These are phyloP conservation scores for Nannizziopsis arthrosporioides DNA, from an alignment of 2,329 filamentous ascomycete species.

Conservation along the genomic window DNA sequence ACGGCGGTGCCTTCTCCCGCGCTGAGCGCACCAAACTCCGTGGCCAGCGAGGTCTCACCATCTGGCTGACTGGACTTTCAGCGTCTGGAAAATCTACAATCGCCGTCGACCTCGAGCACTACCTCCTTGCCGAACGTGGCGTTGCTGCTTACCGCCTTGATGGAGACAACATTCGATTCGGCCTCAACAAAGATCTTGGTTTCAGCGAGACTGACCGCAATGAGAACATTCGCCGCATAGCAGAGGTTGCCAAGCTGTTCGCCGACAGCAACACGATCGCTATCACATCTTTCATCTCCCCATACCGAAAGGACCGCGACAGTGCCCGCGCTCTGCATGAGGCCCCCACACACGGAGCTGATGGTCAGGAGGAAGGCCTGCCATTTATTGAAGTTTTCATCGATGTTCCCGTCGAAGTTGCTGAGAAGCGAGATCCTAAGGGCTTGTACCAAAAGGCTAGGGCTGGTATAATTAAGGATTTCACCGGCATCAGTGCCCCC, in stretches of 20 bases:
- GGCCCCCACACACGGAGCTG: conserved; percentile 43
- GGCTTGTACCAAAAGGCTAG: conserved; percentile 95
- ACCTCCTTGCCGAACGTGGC: conserved; percentile 63
- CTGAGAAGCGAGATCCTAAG: conserved; percentile 93
- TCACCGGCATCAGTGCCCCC: conserved; percentile 87
- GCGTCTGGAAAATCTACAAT: conserved; percentile 96
- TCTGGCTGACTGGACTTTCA: conserved; percentile 96
- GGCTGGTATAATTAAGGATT: conserved; percentile 88
- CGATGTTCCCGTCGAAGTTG: conserved; percentile 80
- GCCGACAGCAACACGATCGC: conserved; percentile 79
- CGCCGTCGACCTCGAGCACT: conserved; percentile 90
- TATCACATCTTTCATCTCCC: conserved; percentile 93
- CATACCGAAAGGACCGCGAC: conserved; percentile 76
- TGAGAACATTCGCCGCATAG: conserved; percentile 95
- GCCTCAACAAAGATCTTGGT: conserved; percentile 92
- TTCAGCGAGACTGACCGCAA: conserved; percentile 88
- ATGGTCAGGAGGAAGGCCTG: conserved; percentile 51
- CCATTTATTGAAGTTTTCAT: conserved; percentile 91
- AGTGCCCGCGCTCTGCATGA: conserved; percentile 71
- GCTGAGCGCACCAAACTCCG: conserved; percentile 40
- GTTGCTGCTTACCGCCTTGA: conserved; percentile 84
- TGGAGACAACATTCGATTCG: conserved; percentile 96
- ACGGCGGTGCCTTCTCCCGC: conserved; percentile 34
- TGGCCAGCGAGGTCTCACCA: conserved; percentile 79
- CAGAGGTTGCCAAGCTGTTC: conserved; percentile 93